Evolutionary conservation across 306 rosid genomes (phyloP).

Genomic region (Hippophae rhamnoides): DNA sequence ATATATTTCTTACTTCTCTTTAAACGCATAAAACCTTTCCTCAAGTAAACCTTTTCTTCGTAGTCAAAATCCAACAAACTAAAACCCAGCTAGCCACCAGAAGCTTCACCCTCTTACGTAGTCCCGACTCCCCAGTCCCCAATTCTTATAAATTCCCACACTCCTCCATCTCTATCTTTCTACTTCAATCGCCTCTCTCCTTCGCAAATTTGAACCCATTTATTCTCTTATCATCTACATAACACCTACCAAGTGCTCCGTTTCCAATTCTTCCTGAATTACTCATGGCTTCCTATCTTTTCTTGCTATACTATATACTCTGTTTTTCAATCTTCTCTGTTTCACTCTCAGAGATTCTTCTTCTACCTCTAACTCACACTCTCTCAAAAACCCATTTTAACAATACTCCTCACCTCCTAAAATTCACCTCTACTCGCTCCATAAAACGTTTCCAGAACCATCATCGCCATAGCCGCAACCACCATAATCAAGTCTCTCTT

Average conservation of each 20-base stretch:
- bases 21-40: no score
- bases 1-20: no score
- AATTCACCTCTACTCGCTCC: slow-evolving; percentile 57
- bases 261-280: not conserved
- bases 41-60: no score
- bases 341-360: slow-evolving; percentile 23
- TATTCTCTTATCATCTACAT: not conserved
- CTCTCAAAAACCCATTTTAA: slow-evolving; percentile 52
- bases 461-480: slow-evolving; percentile 15
- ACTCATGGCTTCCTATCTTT: slow-evolving; percentile 45
- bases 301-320: slow-evolving; percentile 32
- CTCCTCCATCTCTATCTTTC: not conserved
- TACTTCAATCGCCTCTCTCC: not conserved
- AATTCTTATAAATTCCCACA: slow-evolving; percentile 8
- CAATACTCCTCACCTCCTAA: slow-evolving; percentile 66
- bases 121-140: not conserved
- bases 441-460: slow-evolving; percentile 45
- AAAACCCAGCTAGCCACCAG: not conserved
- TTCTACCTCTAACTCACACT: slow-evolving; percentile 57
- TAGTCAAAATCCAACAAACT: no score
- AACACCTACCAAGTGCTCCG: not conserved
- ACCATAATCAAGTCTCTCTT: slow-evolving; percentile 48
- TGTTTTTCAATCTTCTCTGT: slow-evolving; percentile 23
- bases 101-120: slow-evolving; percentile 12
- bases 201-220: not conserved